These are phyloP conservation scores for Morella rubra DNA, from an alignment of 306 rosid genomes.

Conservation along the genomic window DNA sequence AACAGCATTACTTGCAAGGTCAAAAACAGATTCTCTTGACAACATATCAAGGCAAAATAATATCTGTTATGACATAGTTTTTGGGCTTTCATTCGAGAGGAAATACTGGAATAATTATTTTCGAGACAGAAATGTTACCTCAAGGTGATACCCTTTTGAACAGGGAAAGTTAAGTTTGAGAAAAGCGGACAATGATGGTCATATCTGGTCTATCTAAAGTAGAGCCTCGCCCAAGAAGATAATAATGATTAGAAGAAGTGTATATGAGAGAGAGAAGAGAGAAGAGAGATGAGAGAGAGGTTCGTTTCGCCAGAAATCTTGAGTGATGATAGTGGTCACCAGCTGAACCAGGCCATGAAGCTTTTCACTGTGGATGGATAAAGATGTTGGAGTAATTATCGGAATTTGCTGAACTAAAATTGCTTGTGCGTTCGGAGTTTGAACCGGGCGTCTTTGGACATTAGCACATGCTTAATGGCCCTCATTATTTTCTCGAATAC, in stretches of 20 bases:
- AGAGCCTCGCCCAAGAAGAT: background rate
- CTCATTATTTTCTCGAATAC: conserved; percentile 28
- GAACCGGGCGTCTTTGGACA: conserved; percentile 26
- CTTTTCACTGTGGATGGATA: conserved; percentile 22
- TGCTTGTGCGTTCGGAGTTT: conserved; percentile 24
- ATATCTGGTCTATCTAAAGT: background rate
- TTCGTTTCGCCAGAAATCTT: conserved; percentile 11
- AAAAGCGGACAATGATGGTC: conserved; percentile 40
- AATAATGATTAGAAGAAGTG: background rate
- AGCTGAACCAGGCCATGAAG: conserved; percentile 35
- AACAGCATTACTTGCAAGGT: conserved; percentile 35
- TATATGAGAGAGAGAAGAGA: background rate
- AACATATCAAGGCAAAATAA: conserved; percentile 19
- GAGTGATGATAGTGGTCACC: conserved; percentile 50
- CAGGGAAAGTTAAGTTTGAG: conserved; percentile 31
- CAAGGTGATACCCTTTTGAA: conserved; percentile 19
- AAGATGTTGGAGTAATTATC: conserved; percentile 33
- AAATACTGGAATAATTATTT: background rate
- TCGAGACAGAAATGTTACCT: background rate
- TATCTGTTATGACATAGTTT: conserved; percentile 7
- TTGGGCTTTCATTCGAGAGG: conserved; percentile 6
- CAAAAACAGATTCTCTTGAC: conserved; percentile 31
- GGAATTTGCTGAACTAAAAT: conserved; percentile 18
- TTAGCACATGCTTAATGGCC: conserved; percentile 29
- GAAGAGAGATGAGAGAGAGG: conserved; percentile 25